Evolutionary conservation across 2,329 filamentous ascomycete species (phyloP).

Genomic region (Akanthomyces lecanii): DNA sequence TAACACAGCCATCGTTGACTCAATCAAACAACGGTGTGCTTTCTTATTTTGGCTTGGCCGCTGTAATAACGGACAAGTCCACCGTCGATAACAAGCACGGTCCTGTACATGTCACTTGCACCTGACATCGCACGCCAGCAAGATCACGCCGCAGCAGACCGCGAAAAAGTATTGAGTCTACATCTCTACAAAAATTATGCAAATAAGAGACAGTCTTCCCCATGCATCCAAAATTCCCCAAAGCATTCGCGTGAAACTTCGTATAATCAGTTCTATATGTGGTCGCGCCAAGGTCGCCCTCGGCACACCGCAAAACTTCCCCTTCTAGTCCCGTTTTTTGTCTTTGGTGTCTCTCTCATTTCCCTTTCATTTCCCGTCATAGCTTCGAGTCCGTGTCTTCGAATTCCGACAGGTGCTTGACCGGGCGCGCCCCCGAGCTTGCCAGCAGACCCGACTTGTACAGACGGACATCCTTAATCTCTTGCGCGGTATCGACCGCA

Average conservation of each 20-base stretch:
- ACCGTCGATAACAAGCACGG: no score
- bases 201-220: neutral
- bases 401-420: slow-evolving; percentile 75
- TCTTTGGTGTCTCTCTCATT: neutral
- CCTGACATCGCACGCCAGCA: neutral
- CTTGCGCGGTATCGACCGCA: slow-evolving; percentile 36
- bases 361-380: slow-evolving; percentile 31
- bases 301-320: neutral
- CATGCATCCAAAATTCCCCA: neutral
- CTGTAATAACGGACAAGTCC: no score
- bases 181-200: neutral
- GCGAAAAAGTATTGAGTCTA: neutral
- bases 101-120: no score
- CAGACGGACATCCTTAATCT: slow-evolving; percentile 72
- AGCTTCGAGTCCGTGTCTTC: slow-evolving; percentile 83
- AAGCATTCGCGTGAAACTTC: slow-evolving; percentile 8
- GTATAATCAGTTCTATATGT: slow-evolving; percentile 12
- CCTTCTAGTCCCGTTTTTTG: neutral
- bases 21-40: no score
- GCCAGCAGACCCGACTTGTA: slow-evolving; percentile 75
- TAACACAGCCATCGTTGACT: no score
- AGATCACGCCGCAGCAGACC: neutral
- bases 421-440: slow-evolving; percentile 67
- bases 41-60: no score
- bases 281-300: neutral